Evolutionary conservation across 106 monocot species (phyloP), one percentile per base, ranked within the genome.

Genomic region (Acorus gramineus): DNA sequence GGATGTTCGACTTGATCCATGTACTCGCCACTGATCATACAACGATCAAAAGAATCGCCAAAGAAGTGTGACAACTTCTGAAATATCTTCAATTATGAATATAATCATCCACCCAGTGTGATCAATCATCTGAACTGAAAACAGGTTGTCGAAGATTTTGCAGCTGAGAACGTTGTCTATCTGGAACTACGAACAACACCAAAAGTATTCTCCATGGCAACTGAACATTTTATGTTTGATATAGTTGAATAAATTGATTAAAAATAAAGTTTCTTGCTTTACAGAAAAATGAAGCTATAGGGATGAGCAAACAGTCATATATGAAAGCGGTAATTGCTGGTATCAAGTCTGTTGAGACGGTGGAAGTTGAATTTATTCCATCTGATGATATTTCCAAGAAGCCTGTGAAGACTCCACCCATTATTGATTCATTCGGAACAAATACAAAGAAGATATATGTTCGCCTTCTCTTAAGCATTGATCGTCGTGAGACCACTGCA

Each of bases 121-220:
- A 61, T 54, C 48, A 50, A 56, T 56, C 54, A 12, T 58, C 9
- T 64, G 9, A 12, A 13, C 53, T 56, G 13, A 70, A 49, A 51
- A 42, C 66, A 87, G 87, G 92, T 77, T 2, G 65, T 92, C 44
- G 98, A 98, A 83, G 98, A 98, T 77, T 98, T 98, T 77, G 92
- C 98, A 49, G 71, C 85, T 73, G 98, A 98, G 49, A 92, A 98
- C 81, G 87, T 85, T 59, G 74, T 98, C 64, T 98, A 98, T 80
- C 64, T 98, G 65, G 98, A 98, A 63, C 59, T 98, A 55, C 83
- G 98, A 69, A 92, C 98, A 63, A 98, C 98, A 13, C 98, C 98
- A 11, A 98, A 98, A 82, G 96, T 91, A 79, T 53, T 5, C 28
- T 55, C 6, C 42, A 4, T 56, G n/a, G 8, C 52, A 61, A 8